These are phyloP conservation scores for Fusarium xyrophilum DNA, from an alignment of 2,329 filamentous ascomycete genomes.

Conservation along the genomic window DNA sequence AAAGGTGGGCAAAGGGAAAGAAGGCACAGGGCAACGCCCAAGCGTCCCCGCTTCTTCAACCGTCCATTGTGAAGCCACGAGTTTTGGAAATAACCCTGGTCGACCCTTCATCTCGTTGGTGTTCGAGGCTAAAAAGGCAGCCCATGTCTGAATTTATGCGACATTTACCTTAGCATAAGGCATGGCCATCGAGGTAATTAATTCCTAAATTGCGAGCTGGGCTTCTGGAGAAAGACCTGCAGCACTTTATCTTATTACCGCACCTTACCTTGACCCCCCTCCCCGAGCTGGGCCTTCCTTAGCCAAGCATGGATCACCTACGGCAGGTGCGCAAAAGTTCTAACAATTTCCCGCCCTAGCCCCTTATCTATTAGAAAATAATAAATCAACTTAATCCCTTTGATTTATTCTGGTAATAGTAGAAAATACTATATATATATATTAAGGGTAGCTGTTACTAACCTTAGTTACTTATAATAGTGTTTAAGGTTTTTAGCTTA, in stretches of 20 bases:
- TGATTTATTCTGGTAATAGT: too few species aligned
- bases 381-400: too few species aligned
- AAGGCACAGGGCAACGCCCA: slow-evolving; percentile 14
- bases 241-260: slow-evolving; percentile 22
- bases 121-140: slow-evolving; percentile 31
- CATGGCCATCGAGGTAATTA: background rate
- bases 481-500: too few species aligned
- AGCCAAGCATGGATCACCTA: slow-evolving; percentile 6
- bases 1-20: background rate
- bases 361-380: too few species aligned
- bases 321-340: too few species aligned
- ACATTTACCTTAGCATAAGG: slow-evolving; percentile 12
- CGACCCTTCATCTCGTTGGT: slow-evolving; percentile 36
- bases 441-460: too few species aligned
- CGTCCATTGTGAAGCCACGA: slow-evolving; percentile 29
- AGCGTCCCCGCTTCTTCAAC: slow-evolving; percentile 32
- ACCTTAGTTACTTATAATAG: too few species aligned
- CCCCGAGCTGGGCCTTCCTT: background rate
- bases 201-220: slow-evolving; percentile 4
- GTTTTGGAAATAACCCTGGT: slow-evolving; percentile 25
- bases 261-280: slow-evolving; percentile 4
- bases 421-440: too few species aligned
- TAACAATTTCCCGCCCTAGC: too few species aligned
- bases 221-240: slow-evolving; percentile 4
- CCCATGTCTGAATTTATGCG: slow-evolving; percentile 21